These are phyloP conservation scores for Penicillium nordicum DNA, from an alignment of 2,329 filamentous ascomycete genomes.

Conservation along the genomic window DNA sequence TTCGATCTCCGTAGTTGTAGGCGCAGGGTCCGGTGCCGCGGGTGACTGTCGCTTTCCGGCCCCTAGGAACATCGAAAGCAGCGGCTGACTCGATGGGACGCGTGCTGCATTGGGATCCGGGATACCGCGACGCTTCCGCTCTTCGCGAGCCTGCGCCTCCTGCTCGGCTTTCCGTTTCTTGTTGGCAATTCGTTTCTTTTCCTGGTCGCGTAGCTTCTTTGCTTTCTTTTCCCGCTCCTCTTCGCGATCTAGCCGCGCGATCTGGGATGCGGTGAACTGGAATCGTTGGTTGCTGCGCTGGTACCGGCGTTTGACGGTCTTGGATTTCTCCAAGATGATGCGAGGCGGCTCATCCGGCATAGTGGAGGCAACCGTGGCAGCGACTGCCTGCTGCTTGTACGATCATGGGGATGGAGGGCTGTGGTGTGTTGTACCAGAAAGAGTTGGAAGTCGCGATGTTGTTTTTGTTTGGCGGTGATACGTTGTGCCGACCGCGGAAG, in stretches of 20 bases:
- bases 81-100: slow-evolving; percentile 35
- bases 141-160: slow-evolving; percentile 34
- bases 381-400: slow-evolving; percentile 17
- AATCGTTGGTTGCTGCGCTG: slow-evolving; percentile 39
- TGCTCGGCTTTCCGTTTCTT: slow-evolving; percentile 38
- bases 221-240: slow-evolving; percentile 41
- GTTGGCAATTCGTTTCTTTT: slow-evolving; percentile 33
- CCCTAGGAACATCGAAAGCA: slow-evolving; percentile 33
- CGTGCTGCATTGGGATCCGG: slow-evolving; percentile 31
- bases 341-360: slow-evolving; percentile 33
- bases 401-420: slow-evolving; percentile 15
- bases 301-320: slow-evolving; percentile 37
- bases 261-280: slow-evolving; percentile 34
- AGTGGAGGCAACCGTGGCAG: slow-evolving; percentile 18
- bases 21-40: not conserved
- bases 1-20: slow-evolving; percentile 3
- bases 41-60: slow-evolving; percentile 9
- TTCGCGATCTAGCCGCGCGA: slow-evolving; percentile 41
- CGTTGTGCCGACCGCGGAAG: slow-evolving; percentile 27
- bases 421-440: not conserved
- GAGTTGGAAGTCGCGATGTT: not conserved
- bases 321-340: slow-evolving; percentile 39
- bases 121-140: slow-evolving; percentile 30
- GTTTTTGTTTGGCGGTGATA: slow-evolving; percentile 27
- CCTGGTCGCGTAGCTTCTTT: slow-evolving; percentile 37